Conservation (phyloP, 139 green algal genomes). For the Mesostigma viride region DNA sequence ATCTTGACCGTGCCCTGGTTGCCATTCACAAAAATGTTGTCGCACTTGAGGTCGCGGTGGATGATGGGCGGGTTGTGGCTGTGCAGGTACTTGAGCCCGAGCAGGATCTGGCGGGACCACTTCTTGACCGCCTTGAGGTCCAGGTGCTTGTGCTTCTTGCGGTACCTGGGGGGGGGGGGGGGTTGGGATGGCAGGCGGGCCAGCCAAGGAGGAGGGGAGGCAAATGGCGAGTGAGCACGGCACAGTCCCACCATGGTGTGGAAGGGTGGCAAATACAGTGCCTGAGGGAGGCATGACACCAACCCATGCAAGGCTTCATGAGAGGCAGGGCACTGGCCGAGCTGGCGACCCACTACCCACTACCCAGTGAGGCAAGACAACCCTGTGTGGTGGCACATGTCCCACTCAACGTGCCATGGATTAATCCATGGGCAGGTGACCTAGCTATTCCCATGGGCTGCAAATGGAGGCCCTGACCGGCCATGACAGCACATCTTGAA, state of each 20-base stretch:
- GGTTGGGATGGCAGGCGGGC: neutral
- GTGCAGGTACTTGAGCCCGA: conserved; percentile 93
- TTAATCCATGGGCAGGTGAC: too few species aligned
- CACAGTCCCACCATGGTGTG: neutral
- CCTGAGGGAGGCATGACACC: too few species aligned
- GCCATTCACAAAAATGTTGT: conserved; percentile 61
- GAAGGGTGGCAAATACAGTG: neutral
- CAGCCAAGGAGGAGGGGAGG: neutral
- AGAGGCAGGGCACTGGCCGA: too few species aligned
- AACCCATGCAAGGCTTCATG: too few species aligned
- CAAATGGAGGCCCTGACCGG: too few species aligned
- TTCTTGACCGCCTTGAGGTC: conserved; percentile 84
- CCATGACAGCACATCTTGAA: too few species aligned
- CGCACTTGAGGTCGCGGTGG: conserved; percentile 90
- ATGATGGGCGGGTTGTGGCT: conserved; percentile 74
- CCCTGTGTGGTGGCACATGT: too few species aligned
- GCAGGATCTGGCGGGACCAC: conserved; percentile 95
- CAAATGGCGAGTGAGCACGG: neutral
- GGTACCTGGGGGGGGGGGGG: conserved; percentile 62
- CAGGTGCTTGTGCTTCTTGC: conserved; percentile 84
- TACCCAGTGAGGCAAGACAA: too few species aligned
- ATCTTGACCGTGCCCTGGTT: conserved; percentile 94
- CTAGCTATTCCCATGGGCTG: too few species aligned
- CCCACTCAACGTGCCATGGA: too few species aligned
- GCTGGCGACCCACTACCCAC: too few species aligned